Percentiles rank a stretch among this genome's conserved stretches.
These are phyloP conservation scores for Echinochloa phyllopogon DNA, from an alignment of 176 grass and related monocot species.

Conservation along the genomic window DNA sequence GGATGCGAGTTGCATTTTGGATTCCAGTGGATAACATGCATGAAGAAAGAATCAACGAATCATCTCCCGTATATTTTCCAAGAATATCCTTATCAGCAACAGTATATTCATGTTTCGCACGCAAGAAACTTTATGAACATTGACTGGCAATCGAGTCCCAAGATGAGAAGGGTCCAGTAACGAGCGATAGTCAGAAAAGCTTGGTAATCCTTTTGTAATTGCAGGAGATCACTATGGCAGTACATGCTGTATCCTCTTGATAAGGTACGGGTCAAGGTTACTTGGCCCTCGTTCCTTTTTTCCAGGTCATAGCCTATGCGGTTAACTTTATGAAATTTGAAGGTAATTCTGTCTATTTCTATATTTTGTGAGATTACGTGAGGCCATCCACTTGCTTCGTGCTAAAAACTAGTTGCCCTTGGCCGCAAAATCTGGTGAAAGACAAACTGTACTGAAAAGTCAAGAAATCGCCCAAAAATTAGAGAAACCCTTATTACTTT, in stretches of 20 bases:
- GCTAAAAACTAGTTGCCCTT: neutral
- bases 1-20: neutral
- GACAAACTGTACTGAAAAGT: slow-evolving; percentile 12
- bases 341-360: neutral
- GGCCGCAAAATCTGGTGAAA: neutral
- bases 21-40: slow-evolving; percentile 43
- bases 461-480: slow-evolving; percentile 1
- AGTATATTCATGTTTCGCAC: neutral
- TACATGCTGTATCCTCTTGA: neutral
- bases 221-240: neutral
- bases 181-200: slow-evolving; percentile 10
- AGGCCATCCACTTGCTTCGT: slow-evolving; percentile 20
- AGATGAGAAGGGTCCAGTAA: slow-evolving; percentile 9
- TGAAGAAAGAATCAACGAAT: neutral
- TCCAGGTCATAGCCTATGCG: neutral
- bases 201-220: neutral
- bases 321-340: neutral
- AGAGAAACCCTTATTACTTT: slow-evolving; percentile 31
- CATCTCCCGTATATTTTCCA: neutral
- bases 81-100: slow-evolving; percentile 8
- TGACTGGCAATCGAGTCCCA: slow-evolving; percentile 7
- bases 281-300: neutral
- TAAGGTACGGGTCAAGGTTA: slow-evolving; percentile 37
- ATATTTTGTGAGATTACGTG: slow-evolving; percentile 9
- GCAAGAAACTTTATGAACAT: neutral